These are phyloP conservation scores for Melampsora occidentalis DNA, from an alignment of 1,284 basidiomycete genomes.

Conservation along the genomic window DNA sequence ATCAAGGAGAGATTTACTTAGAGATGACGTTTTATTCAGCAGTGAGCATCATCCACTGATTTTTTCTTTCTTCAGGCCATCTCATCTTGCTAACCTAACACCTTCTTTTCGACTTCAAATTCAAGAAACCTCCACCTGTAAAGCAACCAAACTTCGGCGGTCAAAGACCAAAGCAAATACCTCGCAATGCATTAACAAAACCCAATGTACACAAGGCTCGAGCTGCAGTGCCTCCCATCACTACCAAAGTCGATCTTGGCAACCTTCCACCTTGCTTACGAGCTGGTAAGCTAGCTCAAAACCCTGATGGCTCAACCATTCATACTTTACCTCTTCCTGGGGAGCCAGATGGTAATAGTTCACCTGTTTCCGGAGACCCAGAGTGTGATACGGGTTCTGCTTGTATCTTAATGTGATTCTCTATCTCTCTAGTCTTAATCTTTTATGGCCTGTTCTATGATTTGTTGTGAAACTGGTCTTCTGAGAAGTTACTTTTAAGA, in stretches of 20 bases:
- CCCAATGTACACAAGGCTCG: too few species aligned
- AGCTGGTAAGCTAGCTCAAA: neutral
- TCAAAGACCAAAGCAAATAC: neutral
- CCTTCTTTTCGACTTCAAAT: neutral
- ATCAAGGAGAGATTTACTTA: slow-evolving; percentile 86
- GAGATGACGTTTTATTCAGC: slow-evolving; percentile 88
- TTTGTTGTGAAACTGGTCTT: too few species aligned
- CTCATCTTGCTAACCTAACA: neutral
- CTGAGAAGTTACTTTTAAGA: too few species aligned
- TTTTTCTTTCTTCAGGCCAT: neutral
- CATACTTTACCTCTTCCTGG: slow-evolving; percentile 32
- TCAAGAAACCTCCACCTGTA: slow-evolving; percentile 39
- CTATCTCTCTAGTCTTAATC: too few species aligned
- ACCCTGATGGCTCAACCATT: neutral
- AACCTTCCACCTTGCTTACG: slow-evolving; percentile 21
- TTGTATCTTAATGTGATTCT: too few species aligned
- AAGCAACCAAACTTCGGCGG: slow-evolving; percentile 18
- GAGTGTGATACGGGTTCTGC: too few species aligned
- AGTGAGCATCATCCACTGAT: too few species aligned
- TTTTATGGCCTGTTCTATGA: too few species aligned
- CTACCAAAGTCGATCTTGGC: neutral
- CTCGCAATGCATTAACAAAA: neutral
- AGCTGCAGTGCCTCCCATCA: neutral
- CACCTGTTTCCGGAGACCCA: too few species aligned
- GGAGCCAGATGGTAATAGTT: neutral